Evolutionary conservation across 2,329 filamentous ascomycete species (phyloP), one percentile per base, ranked within the genome.

Genomic region (Aspergillus brasiliensis): DNA sequence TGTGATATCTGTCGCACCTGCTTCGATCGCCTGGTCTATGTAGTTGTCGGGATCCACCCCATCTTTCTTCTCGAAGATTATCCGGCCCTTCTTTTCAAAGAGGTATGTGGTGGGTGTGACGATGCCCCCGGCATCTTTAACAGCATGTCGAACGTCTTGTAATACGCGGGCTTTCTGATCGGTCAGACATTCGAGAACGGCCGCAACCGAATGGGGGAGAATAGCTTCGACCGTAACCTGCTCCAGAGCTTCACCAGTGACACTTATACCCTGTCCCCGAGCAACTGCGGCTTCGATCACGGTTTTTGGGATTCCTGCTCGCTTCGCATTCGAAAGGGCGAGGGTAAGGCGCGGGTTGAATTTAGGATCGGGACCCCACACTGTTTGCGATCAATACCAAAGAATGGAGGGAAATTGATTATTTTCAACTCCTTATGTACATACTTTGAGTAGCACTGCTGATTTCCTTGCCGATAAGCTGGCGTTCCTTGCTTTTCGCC

Each of bases 231-330:
- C 83, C 0, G 87, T 90, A 54, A 95, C 76, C 34, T 80, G 81
- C 73, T 97, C 93, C n/a, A 98, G 85, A 13, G 86, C 83, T 15
- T 85, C 84, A 56, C 95, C 95, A 5, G 84, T 85, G 1, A 87
- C 78, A 23, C 92, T 93, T 64, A 89, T 85, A 44, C 95, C 94
- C 74, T 97, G 93, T 1, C 95, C 95, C 49, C 92, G 88, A 13
- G 92, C 91, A 65, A 99, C 88, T 56, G 95, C 92, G 13, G 83
- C 83, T 75, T 98, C 93, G 67, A 98, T 96, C 2, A 86, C 83
- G 19, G 86, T 81, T 77, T 97, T 97, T 1, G 93, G 91, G 51
- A 97, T 88, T 65, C 90, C 91, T 61, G 87, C 88, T 80, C 92
- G 93, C 79, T 95, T 97, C 46, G 94, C 94, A 55, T 84, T 86